Evolutionary conservation across 1,284 basidiomycete genomes (phyloP).

Genomic region (Meripilus lineatus): DNA sequence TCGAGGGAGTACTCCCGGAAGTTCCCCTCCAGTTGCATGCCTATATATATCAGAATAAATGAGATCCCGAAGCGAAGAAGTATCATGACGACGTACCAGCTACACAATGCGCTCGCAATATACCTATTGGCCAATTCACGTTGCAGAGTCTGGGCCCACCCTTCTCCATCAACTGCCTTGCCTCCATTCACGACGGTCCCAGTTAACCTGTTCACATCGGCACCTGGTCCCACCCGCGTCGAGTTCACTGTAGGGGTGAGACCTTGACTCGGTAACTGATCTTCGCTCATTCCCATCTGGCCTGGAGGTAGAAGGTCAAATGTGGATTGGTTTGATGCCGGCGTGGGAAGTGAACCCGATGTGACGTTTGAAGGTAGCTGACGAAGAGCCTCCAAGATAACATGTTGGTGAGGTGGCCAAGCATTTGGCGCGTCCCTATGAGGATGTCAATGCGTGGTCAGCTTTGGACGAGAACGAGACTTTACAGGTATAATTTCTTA

Average conservation of each 20-base stretch:
- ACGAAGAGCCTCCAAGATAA: slow-evolving; percentile 74
- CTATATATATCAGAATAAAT: slow-evolving; percentile 23
- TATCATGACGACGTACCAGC: not conserved
- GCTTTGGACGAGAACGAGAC: not conserved
- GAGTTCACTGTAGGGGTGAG: slow-evolving; percentile 46
- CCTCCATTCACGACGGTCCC: slow-evolving; percentile 76
- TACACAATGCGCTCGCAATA: slow-evolving; percentile 43
- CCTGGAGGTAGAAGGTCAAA: slow-evolving; percentile 68
- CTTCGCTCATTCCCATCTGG: slow-evolving; percentile 70
- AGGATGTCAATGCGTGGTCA: slow-evolving; percentile 2
- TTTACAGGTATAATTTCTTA: slow-evolving; percentile 31
- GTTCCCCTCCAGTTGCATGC: slow-evolving; percentile 80
- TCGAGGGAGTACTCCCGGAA: slow-evolving; percentile 62
- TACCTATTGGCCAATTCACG: slow-evolving; percentile 81
- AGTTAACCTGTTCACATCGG: slow-evolving; percentile 55
- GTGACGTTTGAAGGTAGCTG: slow-evolving; percentile 69
- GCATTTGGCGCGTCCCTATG: slow-evolving; percentile 69
- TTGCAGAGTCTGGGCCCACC: slow-evolving; percentile 61
- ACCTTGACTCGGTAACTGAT: slow-evolving; percentile 65
- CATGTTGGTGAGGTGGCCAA: slow-evolving; percentile 87
- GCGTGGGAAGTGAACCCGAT: slow-evolving; percentile 41
- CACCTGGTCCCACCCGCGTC: slow-evolving; percentile 43
- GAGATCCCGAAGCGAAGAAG: not conserved
- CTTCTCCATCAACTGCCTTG: slow-evolving; percentile 55
- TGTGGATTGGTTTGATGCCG: slow-evolving; percentile 45